These are phyloP conservation scores for Myrmaecium sp. DNA, from an alignment of 2,329 filamentous ascomycete species.

Conservation along the genomic window DNA sequence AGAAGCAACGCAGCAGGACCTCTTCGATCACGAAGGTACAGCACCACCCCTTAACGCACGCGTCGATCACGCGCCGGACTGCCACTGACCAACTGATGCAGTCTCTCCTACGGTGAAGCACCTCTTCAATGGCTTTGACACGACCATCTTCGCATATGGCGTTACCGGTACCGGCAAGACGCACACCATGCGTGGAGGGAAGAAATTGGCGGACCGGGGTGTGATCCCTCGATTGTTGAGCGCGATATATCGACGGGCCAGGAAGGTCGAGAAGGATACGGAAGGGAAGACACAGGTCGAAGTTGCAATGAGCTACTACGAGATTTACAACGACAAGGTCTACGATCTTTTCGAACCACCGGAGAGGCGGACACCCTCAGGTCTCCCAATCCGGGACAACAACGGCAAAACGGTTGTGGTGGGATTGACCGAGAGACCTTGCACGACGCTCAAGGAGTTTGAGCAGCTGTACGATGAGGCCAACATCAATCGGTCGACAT, in stretches of 20 bases:
- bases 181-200: conserved; percentile 85
- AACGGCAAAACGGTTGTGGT: conserved; percentile 77
- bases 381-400: conserved; percentile 69
- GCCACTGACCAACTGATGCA: conserved; percentile 22
- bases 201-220: conserved; percentile 70
- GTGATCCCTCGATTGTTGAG: conserved; percentile 77
- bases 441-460: conserved; percentile 75
- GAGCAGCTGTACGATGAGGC: conserved; percentile 80
- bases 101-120: conserved; percentile 82
- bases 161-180: conserved; percentile 91
- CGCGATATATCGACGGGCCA: conserved; percentile 66
- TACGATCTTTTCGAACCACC: conserved; percentile 78
- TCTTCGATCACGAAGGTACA: conserved; percentile 80
- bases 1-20: conserved; percentile 60
- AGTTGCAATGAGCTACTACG: conserved; percentile 77
- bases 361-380: conserved; percentile 69
- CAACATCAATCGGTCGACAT: conserved; percentile 78
- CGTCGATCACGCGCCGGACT: neutral
- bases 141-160: conserved; percentile 84
- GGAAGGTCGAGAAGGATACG: conserved; percentile 71
- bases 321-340: conserved; percentile 94
- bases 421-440: conserved; percentile 67
- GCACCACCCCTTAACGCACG: neutral
- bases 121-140: conserved; percentile 74
- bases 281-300: conserved; percentile 51